Percentiles rank a stretch among this genome's conserved stretches.
Conservation (phyloP, 257 asterid species). For the Ajuga chamaepitys region DNA sequence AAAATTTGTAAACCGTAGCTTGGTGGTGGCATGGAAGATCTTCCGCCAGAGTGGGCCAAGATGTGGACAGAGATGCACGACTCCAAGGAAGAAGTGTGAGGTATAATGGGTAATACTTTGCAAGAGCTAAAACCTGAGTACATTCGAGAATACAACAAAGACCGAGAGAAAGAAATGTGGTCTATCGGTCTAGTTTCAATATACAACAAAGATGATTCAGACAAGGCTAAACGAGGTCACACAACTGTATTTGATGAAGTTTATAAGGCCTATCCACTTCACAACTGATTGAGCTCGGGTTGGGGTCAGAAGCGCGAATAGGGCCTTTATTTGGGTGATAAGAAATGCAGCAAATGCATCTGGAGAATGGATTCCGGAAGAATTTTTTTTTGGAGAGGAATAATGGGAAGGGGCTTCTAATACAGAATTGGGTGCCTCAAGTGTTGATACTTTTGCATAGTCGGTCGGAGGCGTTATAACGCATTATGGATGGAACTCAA, state of each 20-base stretch:
- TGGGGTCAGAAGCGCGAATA: slow-evolving; percentile 47
- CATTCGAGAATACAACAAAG: slow-evolving; percentile 37
- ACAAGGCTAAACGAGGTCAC: slow-evolving; percentile 65
- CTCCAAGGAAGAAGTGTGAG: slow-evolving; percentile 52
- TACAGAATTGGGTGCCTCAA: slow-evolving; percentile 89
- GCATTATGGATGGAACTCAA: slow-evolving; percentile 91
- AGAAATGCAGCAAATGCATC: slow-evolving; percentile 29
- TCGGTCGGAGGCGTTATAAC: slow-evolving; percentile 59
- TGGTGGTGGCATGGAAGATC: too few relatives aligned
- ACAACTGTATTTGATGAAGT: slow-evolving; percentile 40
- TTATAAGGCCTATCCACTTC: slow-evolving; percentile 47
- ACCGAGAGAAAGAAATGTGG: too few relatives aligned
- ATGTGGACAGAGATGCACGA: slow-evolving; percentile 67
- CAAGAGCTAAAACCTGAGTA: slow-evolving; percentile 52
- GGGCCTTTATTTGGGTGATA: slow-evolving; percentile 64
- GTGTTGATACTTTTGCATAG: slow-evolving; percentile 53
- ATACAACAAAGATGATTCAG: slow-evolving; percentile 36
- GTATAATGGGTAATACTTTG: slow-evolving; percentile 63
- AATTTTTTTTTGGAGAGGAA: slow-evolving; percentile 51
- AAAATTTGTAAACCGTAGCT: too few relatives aligned
- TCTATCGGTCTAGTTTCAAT: slow-evolving; percentile 70
- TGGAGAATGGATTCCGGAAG: slow-evolving; percentile 48
- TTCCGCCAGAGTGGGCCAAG: too few relatives aligned
- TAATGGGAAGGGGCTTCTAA: slow-evolving; percentile 46
- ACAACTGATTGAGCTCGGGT: slow-evolving; percentile 54